Evolutionary conservation across 2,329 filamentous ascomycete species (phyloP).

Genomic region (Diaporthe ampelina): DNA sequence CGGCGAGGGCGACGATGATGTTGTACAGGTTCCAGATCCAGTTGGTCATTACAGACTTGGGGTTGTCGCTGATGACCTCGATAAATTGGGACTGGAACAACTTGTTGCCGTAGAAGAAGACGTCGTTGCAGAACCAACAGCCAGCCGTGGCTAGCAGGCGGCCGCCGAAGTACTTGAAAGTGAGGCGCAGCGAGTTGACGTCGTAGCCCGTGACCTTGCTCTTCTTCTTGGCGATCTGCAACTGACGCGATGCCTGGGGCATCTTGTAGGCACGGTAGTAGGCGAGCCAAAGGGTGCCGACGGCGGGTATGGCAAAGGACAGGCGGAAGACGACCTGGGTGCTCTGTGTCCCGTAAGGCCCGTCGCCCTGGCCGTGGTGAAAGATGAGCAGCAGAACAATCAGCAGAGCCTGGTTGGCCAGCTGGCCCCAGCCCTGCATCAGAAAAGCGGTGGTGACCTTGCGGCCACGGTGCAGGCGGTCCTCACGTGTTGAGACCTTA

Average conservation of each 20-base stretch:
- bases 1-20: constrained; percentile 84
- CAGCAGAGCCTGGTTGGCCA: constrained; percentile 91
- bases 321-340: constrained; percentile 93
- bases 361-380: constrained; percentile 81
- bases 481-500: constrained; percentile 89
- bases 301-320: constrained; percentile 90
- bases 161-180: constrained; percentile 86
- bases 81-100: constrained; percentile 96
- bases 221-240: constrained; percentile 87
- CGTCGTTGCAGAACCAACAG: constrained; percentile 95
- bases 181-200: constrained; percentile 82
- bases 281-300: constrained; percentile 93
- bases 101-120: constrained; percentile 99
- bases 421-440: constrained; percentile 99
- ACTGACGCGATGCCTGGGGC: constrained; percentile 87
- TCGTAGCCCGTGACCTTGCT: constrained; percentile 93
- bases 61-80: constrained; percentile 78
- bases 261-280: constrained; percentile 98
- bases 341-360: constrained; percentile 82
- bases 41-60: constrained; percentile 81
- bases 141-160: constrained; percentile 89
- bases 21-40: constrained; percentile 97
- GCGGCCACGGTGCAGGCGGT: constrained; percentile 94
- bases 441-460: constrained; percentile 96
- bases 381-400: constrained; percentile 91